These are phyloP conservation scores for Nevesoporus exiguus DNA, from an alignment of 768 basidiomycete genomes.

Conservation along the genomic window DNA sequence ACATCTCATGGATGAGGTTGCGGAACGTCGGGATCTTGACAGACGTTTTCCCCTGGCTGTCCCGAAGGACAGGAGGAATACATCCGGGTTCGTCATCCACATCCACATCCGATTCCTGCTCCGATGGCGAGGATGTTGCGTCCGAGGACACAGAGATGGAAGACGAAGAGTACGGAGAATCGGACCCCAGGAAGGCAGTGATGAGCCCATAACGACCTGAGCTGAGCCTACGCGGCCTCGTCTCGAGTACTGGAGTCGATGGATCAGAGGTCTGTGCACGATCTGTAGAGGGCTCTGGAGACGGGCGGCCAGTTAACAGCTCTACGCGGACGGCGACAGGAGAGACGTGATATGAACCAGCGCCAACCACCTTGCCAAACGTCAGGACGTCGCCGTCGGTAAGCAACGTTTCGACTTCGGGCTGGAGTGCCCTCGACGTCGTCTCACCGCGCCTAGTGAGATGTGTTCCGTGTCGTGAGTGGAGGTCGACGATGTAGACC, in stretches of 20 bases:
- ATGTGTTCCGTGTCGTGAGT: conserved; percentile 77
- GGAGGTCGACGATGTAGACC: conserved; percentile 68
- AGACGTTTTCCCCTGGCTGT: conserved; percentile 10
- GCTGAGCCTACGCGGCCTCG: conserved; percentile 30
- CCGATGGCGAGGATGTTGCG: conserved; percentile 28
- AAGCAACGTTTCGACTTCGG: conserved; percentile 56
- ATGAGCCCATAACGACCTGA: conserved; percentile 67
- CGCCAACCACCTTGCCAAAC: conserved; percentile 74
- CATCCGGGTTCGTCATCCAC: conserved; percentile 47
- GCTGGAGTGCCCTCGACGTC: conserved; percentile 44
- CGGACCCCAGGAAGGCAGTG: conserved; percentile 29
- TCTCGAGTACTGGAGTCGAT: conserved; percentile 26
- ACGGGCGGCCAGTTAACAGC: conserved; percentile 34
- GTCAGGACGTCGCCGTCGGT: conserved; percentile 68
- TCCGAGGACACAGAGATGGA: conserved; percentile 42
- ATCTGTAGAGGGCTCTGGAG: conserved; percentile 20
- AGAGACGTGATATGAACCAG: conserved; percentile 54
- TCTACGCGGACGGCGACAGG: conserved; percentile 63
- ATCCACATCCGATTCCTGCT: conserved; percentile 53
- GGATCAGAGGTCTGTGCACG: conserved; percentile 17
- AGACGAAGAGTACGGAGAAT: conserved; percentile 31
- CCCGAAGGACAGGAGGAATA: conserved; percentile 13
- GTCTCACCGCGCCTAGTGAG: conserved; percentile 52
- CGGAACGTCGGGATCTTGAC: conserved; percentile 33
- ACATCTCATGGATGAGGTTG: conserved; percentile 31